Percentiles rank a stretch among this genome's conserved stretches.
These are phyloP conservation scores for Trichosporon inkin DNA, from an alignment of 1,284 basidiomycete genomes.

Conservation along the genomic window DNA sequence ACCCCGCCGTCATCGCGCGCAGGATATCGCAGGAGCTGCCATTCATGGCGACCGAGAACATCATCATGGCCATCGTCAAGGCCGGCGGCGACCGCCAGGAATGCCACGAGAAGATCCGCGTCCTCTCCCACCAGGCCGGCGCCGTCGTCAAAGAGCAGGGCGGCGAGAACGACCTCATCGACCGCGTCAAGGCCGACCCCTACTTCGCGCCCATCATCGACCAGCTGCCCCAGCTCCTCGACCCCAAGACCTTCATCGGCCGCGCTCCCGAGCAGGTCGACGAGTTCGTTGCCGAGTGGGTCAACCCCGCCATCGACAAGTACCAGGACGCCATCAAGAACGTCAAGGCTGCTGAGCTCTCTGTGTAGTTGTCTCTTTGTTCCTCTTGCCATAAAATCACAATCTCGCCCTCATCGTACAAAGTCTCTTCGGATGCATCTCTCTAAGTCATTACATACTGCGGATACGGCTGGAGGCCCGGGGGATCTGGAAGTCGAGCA, in stretches of 20 bases:
- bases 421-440: constrained; percentile 9
- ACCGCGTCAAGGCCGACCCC: constrained; percentile 66
- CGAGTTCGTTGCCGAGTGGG: constrained; percentile 80
- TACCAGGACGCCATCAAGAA: constrained; percentile 62
- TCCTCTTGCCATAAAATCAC: not conserved
- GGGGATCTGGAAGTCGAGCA: not conserved
- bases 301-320: constrained; percentile 71
- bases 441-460: constrained; percentile 7
- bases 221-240: constrained; percentile 57
- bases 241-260: constrained; percentile 82
- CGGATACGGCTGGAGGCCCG: not conserved
- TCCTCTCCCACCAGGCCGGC: constrained; percentile 92
- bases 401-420: constrained; percentile 3
- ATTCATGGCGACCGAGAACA: constrained; percentile 98
- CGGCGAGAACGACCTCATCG: constrained; percentile 92
- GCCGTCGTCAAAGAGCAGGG: constrained; percentile 93
- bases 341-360: constrained; percentile 58
- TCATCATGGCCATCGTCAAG: constrained; percentile 99
- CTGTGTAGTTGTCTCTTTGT: constrained; percentile 47
- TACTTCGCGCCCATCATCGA: constrained; percentile 60
- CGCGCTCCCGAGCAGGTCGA: constrained; percentile 92
- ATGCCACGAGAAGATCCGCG: constrained; percentile 93
- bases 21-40: constrained; percentile 92
- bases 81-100: constrained; percentile 90
- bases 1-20: constrained; percentile 89